Conservation (phyloP, 129 eudicot genomes). For the Flaveria trinervia region DNA sequence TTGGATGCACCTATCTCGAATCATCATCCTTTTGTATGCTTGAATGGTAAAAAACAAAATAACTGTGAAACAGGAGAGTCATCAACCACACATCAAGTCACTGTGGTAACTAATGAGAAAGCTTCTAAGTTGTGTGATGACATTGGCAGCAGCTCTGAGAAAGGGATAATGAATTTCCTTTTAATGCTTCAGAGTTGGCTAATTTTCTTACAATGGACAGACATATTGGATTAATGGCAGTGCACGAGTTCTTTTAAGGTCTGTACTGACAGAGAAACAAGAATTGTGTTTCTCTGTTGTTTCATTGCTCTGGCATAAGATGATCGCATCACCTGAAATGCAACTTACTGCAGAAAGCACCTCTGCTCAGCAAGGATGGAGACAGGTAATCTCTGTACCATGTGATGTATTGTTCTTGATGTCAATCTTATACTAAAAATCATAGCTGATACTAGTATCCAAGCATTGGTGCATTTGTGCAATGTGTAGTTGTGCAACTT, state of each 20-base stretch:
- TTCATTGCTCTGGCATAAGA: conserved; percentile 93
- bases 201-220: conserved; percentile 90
- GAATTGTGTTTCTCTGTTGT: conserved; percentile 95
- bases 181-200: conserved; percentile 93
- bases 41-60: conserved; percentile 49
- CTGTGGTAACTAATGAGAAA: not conserved
- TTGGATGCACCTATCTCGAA: conserved; percentile 66
- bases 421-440: not conserved
- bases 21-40: conserved; percentile 36
- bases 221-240: conserved; percentile 86
- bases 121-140: conserved; percentile 36
- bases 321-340: conserved; percentile 92
- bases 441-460: not conserved
- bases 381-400: conserved; percentile 63
- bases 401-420: not conserved
- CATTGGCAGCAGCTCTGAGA: conserved; percentile 36
- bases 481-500: conserved; percentile 7
- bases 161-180: conserved; percentile 61
- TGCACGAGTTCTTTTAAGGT: conserved; percentile 60
- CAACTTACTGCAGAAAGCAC: conserved; percentile 93
- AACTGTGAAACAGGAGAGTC: conserved; percentile 41
- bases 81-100: conserved; percentile 25
- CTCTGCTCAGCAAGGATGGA: conserved; percentile 99
- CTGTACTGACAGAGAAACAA: conserved; percentile 80
- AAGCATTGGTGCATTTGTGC: not conserved